phyloP scores from a whole-genome alignment of 2,329 filamentous ascomycete genomes.

The Ophiostoma montium region DNA sequence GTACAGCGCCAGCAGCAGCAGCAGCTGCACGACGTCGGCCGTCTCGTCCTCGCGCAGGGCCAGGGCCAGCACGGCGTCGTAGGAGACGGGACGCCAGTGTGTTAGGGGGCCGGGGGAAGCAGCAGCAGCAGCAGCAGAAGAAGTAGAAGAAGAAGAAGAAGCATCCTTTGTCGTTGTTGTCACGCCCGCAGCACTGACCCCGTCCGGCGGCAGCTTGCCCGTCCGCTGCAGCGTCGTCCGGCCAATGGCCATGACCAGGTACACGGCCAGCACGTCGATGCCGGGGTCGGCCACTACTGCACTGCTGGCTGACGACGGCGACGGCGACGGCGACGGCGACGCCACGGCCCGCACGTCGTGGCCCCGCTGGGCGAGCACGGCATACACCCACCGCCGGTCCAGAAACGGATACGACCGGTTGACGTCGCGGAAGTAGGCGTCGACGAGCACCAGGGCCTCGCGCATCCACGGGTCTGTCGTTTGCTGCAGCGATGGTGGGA shows the following conservation, averaged over 20 bases:
- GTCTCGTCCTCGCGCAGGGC: conserved; percentile 21
- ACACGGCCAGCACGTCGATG: conserved; percentile 23
- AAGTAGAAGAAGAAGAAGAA: no score
- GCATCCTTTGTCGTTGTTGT: no score
- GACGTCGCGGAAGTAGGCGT: conserved; percentile 33
- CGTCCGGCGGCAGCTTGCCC: conserved; percentile 24
- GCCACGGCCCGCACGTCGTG: neutral
- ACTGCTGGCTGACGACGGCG: conserved; percentile 1
- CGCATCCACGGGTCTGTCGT: conserved; percentile 8
- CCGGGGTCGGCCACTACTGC: neutral
- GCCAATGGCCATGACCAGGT: conserved; percentile 32
- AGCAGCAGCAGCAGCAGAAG: no score
- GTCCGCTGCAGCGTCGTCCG: conserved; percentile 29
- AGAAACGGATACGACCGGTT: conserved; percentile 32
- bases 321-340: conserved; percentile 1
- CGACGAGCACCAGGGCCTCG: conserved; percentile 19
- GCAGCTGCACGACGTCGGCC: conserved; percentile 26
- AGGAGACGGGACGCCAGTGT: conserved; percentile 19
- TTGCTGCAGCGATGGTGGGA: conserved; percentile 15
- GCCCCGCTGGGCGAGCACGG: conserved; percentile 20
- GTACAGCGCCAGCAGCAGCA: conserved; percentile 28
- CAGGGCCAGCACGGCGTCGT: conserved; percentile 27
- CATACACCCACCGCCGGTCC: conserved; percentile 22
- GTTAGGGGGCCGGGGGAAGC: neutral
- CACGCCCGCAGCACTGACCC: conserved; percentile 4